Percentiles rank a stretch among this genome's conserved stretches.
Conservation (phyloP, 768 basidiomycete species). For the Termitomyces sp. region DNA sequence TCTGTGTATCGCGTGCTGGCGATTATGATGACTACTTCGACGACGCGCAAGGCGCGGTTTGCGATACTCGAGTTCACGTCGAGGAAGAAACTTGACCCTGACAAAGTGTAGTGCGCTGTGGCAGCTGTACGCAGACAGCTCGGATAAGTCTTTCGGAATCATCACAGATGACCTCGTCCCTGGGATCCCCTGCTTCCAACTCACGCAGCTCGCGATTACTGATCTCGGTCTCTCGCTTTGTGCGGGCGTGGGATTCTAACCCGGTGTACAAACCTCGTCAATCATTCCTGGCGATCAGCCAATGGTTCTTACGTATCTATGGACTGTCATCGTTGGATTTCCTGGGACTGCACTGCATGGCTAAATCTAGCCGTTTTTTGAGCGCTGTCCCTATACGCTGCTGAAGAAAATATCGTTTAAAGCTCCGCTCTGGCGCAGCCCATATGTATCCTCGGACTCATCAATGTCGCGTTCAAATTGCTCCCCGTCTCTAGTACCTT, state of each 20-base stretch:
- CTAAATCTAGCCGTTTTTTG: not conserved
- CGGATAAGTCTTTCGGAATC: not conserved
- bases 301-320: not conserved
- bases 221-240: not conserved
- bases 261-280: not conserved
- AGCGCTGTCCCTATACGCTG: not conserved
- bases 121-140: not conserved
- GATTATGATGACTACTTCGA: not conserved
- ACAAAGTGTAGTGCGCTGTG: not conserved
- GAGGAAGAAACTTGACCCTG: not conserved
- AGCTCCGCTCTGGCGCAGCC: not conserved
- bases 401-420: not conserved
- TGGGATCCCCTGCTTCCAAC: not conserved
- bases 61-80: not conserved
- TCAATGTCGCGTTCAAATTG: not conserved
- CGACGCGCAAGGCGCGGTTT: not conserved
- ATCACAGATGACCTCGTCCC: not conserved
- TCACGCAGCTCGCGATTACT: not conserved
- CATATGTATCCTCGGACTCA: not conserved
- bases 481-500: not conserved
- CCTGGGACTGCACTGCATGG: not conserved
- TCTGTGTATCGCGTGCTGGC: not conserved
- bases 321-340: not conserved
- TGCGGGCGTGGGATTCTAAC: not conserved
- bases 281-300: not conserved